phyloP scores from a whole-genome alignment of 2,329 filamentous ascomycete species.

The Alternaria infectoria region DNA sequence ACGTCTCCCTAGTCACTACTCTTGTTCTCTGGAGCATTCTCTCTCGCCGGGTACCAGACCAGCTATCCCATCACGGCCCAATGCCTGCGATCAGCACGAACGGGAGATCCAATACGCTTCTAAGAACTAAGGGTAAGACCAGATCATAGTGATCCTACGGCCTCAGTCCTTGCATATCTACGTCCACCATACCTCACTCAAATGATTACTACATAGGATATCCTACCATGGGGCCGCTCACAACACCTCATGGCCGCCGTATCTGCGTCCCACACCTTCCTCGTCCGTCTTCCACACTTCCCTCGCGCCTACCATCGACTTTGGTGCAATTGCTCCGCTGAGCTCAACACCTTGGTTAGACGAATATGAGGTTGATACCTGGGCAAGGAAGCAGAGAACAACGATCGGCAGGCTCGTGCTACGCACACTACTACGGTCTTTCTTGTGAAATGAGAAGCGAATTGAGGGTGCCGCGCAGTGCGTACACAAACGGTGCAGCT shows the following conservation, averaged over 20 bases:
- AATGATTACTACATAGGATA: neutral
- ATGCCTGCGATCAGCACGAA: neutral
- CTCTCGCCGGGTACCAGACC: neutral
- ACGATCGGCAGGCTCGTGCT: neutral
- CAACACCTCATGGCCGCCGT: neutral
- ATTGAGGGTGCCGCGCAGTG: neutral
- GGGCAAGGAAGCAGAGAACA: neutral
- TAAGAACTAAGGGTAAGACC: neutral
- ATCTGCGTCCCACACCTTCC: neutral
- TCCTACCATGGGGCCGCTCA: neutral
- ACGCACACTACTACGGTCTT: neutral
- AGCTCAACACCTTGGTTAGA: neutral
- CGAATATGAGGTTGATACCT: neutral
- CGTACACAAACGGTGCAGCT: neutral
- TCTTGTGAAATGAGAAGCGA: neutral
- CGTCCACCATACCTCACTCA: neutral
- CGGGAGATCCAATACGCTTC: neutral
- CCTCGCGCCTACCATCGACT: neutral
- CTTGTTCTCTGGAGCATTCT: neutral
- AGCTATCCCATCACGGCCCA: neutral
- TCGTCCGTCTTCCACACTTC: neutral
- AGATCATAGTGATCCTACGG: neutral
- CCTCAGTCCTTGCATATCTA: neutral
- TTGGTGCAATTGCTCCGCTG: neutral
- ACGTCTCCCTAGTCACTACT: neutral